phyloP scores from a whole-genome alignment of 345 rosid genomes.

The Cardiospermum halicacabum region DNA sequence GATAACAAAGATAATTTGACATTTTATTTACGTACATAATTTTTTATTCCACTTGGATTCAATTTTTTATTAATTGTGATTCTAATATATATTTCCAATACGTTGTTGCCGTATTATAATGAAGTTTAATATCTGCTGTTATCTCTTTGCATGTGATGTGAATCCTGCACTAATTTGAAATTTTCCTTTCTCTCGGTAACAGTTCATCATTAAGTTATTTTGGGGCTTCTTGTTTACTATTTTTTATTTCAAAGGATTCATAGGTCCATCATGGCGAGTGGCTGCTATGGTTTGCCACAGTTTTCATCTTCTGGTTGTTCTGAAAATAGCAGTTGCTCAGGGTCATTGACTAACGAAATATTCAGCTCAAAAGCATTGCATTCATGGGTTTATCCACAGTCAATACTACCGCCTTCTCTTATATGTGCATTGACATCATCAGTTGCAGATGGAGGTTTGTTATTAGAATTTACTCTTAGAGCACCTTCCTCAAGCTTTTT shows the following conservation, averaged over 20 bases:
- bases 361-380: constrained; percentile 50
- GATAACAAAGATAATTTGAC: background rate
- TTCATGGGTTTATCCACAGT: constrained; percentile 95
- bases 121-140: background rate
- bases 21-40: background rate
- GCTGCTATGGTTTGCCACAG: constrained; percentile 44
- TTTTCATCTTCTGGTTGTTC: constrained; percentile 28
- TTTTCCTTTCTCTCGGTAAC: constrained; percentile 2
- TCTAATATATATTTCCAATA: background rate
- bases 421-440: constrained; percentile 55
- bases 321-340: constrained; percentile 25
- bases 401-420: constrained; percentile 68
- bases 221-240: background rate
- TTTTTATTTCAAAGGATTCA: constrained; percentile 49
- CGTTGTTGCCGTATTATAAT: background rate
- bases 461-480: constrained; percentile 6
- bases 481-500: constrained; percentile 1
- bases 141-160: background rate
- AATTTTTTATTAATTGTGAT: background rate
- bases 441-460: constrained; percentile 65
- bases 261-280: constrained; percentile 49
- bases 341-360: constrained; percentile 36
- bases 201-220: background rate
- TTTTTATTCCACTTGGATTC: background rate
- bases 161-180: background rate